These are phyloP conservation scores for Chalara sp. DNA, from an alignment of 2,329 filamentous ascomycete species.

Conservation along the genomic window DNA sequence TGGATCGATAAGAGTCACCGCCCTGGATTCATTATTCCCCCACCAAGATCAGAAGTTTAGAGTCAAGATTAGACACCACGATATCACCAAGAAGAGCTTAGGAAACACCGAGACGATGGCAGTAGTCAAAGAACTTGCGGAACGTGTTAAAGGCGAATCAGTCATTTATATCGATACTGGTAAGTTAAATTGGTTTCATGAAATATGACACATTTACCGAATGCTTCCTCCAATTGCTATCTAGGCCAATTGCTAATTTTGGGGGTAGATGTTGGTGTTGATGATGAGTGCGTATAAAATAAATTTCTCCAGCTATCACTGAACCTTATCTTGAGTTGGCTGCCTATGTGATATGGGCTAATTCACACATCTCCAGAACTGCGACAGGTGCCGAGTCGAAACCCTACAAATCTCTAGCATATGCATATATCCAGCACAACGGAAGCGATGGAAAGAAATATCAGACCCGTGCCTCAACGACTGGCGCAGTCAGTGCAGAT, in stretches of 20 bases:
- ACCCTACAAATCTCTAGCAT: conserved; percentile 76
- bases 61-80: conserved; percentile 1
- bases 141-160: conserved; percentile 38
- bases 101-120: conserved; percentile 17
- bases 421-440: conserved; percentile 66
- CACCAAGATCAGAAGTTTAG: conserved; percentile 5
- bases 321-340: neutral
- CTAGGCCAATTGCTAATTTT: neutral
- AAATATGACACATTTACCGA: neutral
- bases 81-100: neutral
- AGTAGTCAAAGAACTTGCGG: conserved; percentile 41
- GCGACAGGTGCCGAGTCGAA: conserved; percentile 63
- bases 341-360: too few species aligned
- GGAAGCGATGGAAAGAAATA: conserved; percentile 52
- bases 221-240: neutral
- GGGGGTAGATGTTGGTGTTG: conserved; percentile 58
- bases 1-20: neutral
- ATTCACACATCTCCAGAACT: neutral
- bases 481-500: conserved; percentile 50
- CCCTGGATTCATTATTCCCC: neutral
- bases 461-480: conserved; percentile 61
- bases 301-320: neutral
- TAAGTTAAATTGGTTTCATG: neutral
- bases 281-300: conserved; percentile 43
- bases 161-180: conserved; percentile 69